Evolutionary conservation across 805 yeast genomes (phyloP).

Genomic region (Pichia membranifaciens): DNA sequence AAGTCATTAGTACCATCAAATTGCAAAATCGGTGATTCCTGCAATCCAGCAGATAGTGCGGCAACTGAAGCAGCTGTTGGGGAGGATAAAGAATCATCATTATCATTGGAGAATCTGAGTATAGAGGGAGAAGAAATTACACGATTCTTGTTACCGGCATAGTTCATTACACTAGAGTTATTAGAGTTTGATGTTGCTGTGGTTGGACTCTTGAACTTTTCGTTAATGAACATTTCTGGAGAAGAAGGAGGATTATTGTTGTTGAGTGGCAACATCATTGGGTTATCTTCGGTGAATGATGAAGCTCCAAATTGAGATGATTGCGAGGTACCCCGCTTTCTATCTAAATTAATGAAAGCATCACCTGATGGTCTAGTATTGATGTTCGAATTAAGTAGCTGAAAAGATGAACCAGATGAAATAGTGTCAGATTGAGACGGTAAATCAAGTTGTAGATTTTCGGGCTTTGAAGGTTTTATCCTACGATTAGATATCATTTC

Average conservation of each 20-base stretch:
- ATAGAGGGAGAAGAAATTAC: background rate
- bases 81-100: background rate
- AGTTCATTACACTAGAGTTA: background rate
- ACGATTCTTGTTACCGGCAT: background rate
- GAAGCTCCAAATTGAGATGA: conserved; percentile 9
- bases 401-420: conserved; percentile 4
- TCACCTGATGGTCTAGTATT: conserved; percentile 6
- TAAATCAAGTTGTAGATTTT: background rate
- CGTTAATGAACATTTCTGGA: conserved; percentile 25
- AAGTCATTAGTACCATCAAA: too few species aligned
- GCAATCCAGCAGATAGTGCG: background rate
- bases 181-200: background rate
- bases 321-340: conserved; percentile 7
- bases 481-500: conserved; percentile 65
- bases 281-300: conserved; percentile 6
- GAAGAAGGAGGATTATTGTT: conserved; percentile 15
- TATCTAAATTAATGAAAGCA: conserved; percentile 9
- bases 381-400: conserved; percentile 1
- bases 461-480: conserved; percentile 4
- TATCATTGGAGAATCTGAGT: background rate
- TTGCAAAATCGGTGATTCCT: background rate
- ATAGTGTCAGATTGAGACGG: background rate
- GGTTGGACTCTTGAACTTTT: conserved; percentile 15
- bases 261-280: background rate
- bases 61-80: background rate